Evolutionary conservation across 176 grass and related monocot species (phyloP).

Genomic region (Ensete ventricosum): DNA sequence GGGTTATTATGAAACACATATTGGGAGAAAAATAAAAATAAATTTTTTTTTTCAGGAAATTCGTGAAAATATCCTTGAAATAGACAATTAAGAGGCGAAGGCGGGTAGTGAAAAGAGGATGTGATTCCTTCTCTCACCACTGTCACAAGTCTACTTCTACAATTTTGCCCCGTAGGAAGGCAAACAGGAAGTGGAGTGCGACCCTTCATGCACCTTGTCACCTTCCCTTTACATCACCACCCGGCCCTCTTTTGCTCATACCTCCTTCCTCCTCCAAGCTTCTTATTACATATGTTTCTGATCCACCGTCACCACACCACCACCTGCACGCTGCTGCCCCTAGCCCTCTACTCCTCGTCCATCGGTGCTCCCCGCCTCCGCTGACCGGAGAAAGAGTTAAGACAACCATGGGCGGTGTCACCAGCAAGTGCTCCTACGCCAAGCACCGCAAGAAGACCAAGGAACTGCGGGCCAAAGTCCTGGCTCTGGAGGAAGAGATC

Average conservation of each 20-base stretch:
- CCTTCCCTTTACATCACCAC: conserved; percentile 16
- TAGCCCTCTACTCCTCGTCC: background rate
- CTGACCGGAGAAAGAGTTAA: background rate
- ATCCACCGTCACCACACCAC: background rate
- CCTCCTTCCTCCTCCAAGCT: background rate
- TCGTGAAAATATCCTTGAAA: no score
- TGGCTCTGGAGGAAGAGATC: conserved; percentile 28
- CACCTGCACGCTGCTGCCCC: conserved; percentile 7
- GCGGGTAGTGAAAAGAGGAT: background rate
- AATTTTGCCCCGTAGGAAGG: background rate
- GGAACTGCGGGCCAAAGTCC: conserved; percentile 19
- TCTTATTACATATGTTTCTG: conserved; percentile 3
- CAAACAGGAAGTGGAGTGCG: conserved; percentile 9
- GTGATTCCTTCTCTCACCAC: background rate
- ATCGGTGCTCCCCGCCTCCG: background rate
- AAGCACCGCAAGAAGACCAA: background rate
- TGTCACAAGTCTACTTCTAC: background rate
- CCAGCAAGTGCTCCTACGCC: conserved; percentile 21
- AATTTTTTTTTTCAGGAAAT: no score
- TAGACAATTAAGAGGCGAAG: no score
- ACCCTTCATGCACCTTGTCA: conserved; percentile 29
- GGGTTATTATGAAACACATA: no score
- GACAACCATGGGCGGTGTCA: conserved; percentile 17
- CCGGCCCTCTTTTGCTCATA: background rate
- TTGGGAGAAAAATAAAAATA: no score